A percentile compares a stretch with the other conserved stretches of the same genome.
These are phyloP conservation scores for Physcomitrellopsis africana DNA, from an alignment of 225 moss, liverwort and hornwort genomes.

Conservation along the genomic window DNA sequence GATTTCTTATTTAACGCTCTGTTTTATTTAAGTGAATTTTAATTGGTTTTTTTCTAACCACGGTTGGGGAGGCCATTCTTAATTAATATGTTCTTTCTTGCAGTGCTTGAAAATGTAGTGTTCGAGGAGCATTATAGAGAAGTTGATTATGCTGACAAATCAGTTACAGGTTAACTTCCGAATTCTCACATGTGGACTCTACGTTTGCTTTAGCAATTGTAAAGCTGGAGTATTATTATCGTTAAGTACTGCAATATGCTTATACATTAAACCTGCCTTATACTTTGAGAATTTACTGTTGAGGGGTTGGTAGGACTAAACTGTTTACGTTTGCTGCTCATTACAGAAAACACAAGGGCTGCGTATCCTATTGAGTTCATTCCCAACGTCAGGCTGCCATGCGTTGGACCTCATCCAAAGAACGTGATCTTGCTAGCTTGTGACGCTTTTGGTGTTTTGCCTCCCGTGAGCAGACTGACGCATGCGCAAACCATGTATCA, in stretches of 20 bases:
- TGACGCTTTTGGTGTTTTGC: constrained; percentile 95
- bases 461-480: constrained; percentile 97
- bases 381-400: constrained; percentile 92
- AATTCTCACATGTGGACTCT: rapidly evolving
- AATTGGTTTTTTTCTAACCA: neutral
- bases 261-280: neutral
- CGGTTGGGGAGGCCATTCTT: neutral
- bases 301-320: neutral
- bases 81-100: neutral
- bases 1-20: no score
- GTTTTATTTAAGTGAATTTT: no score
- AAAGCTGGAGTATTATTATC: neutral
- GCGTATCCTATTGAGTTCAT: constrained; percentile 98
- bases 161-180: constrained; percentile 73
- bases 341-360: constrained; percentile 93
- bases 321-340: neutral
- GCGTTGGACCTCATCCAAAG: constrained; percentile 95
- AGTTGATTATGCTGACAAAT: constrained; percentile 85
- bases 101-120: constrained; percentile 97
- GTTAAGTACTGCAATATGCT: neutral
- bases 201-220: neutral
- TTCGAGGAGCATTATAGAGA: constrained; percentile 94
- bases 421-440: constrained; percentile 94
- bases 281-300: no score
- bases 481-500: constrained; percentile 98